Base-by-base conservation (phyloP, 768 basidiomycete genomes). In the Mrakia frigida region DNA sequence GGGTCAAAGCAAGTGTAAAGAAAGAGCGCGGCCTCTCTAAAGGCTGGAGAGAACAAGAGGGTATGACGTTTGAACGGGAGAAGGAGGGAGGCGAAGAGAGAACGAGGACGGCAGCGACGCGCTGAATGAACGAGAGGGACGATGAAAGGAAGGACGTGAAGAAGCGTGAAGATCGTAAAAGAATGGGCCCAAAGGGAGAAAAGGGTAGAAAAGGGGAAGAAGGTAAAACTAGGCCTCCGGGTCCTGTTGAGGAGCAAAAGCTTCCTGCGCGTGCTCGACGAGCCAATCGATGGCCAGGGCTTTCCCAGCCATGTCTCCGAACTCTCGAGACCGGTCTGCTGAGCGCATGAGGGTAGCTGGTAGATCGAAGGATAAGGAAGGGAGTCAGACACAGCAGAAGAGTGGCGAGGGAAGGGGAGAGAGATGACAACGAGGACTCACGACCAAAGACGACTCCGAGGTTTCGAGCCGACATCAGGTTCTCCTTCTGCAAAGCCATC, bases 391-490 rank as follows among this genome's bases (percentile, higher is more conserved):
- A 81, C 73, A 74, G 21, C 9, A 80, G 18, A n/a, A 63, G 16
- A 46, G 67, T n/a, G n/a, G n/a, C n/a, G 35, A 43, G 11, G 18
- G 25, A 13, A 11, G 43, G 60, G 56, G 11, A 63, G 59, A 10
- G 37, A 43, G 52, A 72, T 28, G 28, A 35, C 65, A 77, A 41
- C 46, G 52, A 37, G 14, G 21, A 89, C 96, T 84, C 83, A 98
- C 96, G 97, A 80, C 97, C 97, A 84, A 98, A 98, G 59, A 99
- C 95, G 41, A 98, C 94, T 9, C 97, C 97, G 31, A 99, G 85
- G 81, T 98, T 99, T 79, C 94, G 88, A 3, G 93, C 91, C 70
- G 89, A 93, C 97, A 99, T 99, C 72, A 94, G 86, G 84, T 99
- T 99, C 68, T 85, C 86, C 59, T 90, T 88, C 74, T 87, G 87